A percentile compares a stretch with the other conserved stretches of the same genome.
These are phyloP conservation scores for Umbelopsis sp. DNA, from an alignment of 371 early-diverging fungal genomes.

Conservation along the genomic window DNA sequence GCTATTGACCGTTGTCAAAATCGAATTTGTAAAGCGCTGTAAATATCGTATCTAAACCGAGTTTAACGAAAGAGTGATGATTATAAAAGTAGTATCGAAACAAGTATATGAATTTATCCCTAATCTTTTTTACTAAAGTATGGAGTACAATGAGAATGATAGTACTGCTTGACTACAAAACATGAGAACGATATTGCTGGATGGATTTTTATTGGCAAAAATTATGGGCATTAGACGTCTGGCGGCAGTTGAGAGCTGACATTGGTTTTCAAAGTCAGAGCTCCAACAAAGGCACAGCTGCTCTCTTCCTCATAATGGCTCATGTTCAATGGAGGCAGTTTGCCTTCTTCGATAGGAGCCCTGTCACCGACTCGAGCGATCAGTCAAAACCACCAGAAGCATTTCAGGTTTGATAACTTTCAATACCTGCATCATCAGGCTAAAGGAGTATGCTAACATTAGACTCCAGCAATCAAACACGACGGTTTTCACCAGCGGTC, in stretches of 20 bases:
- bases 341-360: constrained; percentile 80
- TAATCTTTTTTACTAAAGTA: neutral
- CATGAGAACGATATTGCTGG: too few relatives aligned
- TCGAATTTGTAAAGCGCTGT: too few relatives aligned
- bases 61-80: too few relatives aligned
- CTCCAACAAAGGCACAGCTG: neutral
- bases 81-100: too few relatives aligned
- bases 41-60: too few relatives aligned
- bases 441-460: constrained; percentile 19
- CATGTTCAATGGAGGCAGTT: constrained; percentile 75
- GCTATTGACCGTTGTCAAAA: too few relatives aligned
- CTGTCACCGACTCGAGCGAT: constrained; percentile 62
- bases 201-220: too few relatives aligned
- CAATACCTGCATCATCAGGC: constrained; percentile 27
- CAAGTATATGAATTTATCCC: too few relatives aligned
- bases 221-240: neutral
- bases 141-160: too few relatives aligned
- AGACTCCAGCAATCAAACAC: constrained; percentile 46
- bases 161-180: too few relatives aligned
- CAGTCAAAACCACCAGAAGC: constrained; percentile 62
- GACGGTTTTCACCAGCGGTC: constrained; percentile 57
- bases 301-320: constrained; percentile 34
- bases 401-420: constrained; percentile 54
- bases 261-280: constrained; percentile 5
- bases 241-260: neutral